Percentiles rank a stretch among this genome's conserved stretches.
These are phyloP conservation scores for Penicillium alfredii DNA, from an alignment of 495 filamentous ascomycete species.

Conservation along the genomic window DNA sequence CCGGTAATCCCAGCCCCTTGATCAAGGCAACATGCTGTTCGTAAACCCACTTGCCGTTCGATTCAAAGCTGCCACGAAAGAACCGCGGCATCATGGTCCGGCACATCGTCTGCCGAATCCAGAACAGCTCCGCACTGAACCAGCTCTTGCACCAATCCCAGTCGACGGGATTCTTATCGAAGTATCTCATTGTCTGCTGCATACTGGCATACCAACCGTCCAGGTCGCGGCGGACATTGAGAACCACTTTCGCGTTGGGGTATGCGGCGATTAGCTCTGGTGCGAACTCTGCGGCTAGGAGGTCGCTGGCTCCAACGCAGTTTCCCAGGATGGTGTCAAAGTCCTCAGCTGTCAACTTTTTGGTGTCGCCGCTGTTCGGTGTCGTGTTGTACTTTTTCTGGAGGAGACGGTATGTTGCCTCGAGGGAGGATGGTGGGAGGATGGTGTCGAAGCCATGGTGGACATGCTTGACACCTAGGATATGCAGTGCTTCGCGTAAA, in stretches of 20 bases:
- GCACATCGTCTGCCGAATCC: conserved; percentile 11
- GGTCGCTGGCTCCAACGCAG: conserved; percentile 48
- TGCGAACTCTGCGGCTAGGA: conserved; percentile 49
- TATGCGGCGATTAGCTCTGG: conserved; percentile 53
- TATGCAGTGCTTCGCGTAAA: conserved; percentile 22
- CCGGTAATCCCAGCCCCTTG: conserved; percentile 17
- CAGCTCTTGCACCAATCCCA: conserved; percentile 12
- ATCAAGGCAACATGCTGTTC: conserved; percentile 10
- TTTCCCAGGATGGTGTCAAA: conserved; percentile 43
- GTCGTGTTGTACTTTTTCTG: conserved; percentile 17
- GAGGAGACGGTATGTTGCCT: conserved; percentile 11
- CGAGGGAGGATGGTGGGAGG: conserved; percentile 11
- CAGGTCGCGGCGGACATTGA: conserved; percentile 42
- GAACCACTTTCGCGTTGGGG: conserved; percentile 52
- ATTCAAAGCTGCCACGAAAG: conserved; percentile 8
- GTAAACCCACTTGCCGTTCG: conserved; percentile 11
- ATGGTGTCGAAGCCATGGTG: conserved; percentile 23
- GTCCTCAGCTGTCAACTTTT: conserved; percentile 24
- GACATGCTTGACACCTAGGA: conserved; percentile 18
- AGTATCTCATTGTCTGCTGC: conserved; percentile 8
- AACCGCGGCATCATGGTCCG: conserved; percentile 10
- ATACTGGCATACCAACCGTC: conserved; percentile 36
- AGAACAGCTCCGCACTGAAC: conserved; percentile 15
- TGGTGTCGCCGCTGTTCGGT: background rate
- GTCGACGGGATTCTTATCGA: conserved; percentile 4